Evolutionary conservation across 2,329 filamentous ascomycete species (phyloP), one percentile per base, ranked within the genome.

Genomic region (Fusarium hainanense): DNA sequence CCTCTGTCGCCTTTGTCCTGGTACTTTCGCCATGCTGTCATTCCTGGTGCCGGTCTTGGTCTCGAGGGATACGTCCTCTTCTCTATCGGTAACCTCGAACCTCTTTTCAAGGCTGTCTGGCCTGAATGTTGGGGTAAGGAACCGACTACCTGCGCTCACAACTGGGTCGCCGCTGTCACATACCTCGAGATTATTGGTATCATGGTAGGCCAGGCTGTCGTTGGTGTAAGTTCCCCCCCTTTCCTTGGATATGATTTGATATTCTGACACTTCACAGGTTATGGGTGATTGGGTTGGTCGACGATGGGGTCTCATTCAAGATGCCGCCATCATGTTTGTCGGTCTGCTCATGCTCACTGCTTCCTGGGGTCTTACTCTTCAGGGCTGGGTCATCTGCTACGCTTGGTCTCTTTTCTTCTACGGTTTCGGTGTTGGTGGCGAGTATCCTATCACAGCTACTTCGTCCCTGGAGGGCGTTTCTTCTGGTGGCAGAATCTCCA

Each of bases 351-450:
- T 98, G 92, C 87, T 98, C 60, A 97, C 93, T 50, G 93, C 93
- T 64, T 92, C 92, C 25, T 98, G 95, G 95, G 95, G 94, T 67
- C 82, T 92, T 32, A 93, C 88, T 37, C 86, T 97, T 52, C 90
- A 98, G 77, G 94, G 94, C 74, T 98, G 95, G 95, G 92, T 98
- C 61, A 97, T 98, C 77, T 97, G 94, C 86, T 98, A 98, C 79
- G 92, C 92, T 66, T 97, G 93, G 92, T 93, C 93, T 41, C 87
- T 98, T 40, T 97, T 98, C 85, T 93, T 98, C 84, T 84, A 84
- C 77, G 77, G 77, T 55, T 82, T 89, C 52, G 88, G 88, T 69
- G 88, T 90, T 58, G 93, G 93, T 74, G 94, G 94, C 73, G 94
- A 97, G 82, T 98, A 98, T 78, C 95, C 95, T 68, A 98, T 98